Conservation (phyloP, 2,329 filamentous ascomycete genomes). For the Aspergillus floridensis region DNA sequence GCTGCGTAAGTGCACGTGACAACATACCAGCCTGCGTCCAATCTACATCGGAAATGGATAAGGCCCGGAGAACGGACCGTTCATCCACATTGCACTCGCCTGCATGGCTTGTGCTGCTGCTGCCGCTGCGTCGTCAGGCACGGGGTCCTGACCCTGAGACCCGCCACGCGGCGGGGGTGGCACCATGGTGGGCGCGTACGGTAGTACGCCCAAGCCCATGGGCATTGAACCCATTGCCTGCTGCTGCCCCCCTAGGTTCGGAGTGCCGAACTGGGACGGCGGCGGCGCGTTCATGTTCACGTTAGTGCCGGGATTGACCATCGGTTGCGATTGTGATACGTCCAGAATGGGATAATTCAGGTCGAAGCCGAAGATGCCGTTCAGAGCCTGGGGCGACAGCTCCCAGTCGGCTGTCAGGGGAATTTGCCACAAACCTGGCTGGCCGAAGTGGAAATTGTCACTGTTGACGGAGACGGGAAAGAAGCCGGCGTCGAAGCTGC, state of each 20-base stretch:
- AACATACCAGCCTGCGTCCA: neutral
- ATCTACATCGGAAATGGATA: neutral
- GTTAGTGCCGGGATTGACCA: neutral
- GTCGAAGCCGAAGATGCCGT: constrained; percentile 21
- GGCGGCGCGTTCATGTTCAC: neutral
- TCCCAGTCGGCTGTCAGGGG: constrained; percentile 90
- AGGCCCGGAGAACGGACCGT: constrained; percentile 2
- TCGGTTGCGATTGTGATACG: neutral
- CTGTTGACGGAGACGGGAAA: constrained; percentile 9
- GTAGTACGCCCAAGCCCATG: neutral
- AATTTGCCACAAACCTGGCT: constrained; percentile 76
- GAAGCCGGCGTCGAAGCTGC: neutral
- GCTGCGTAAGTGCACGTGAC: neutral
- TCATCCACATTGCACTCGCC: constrained; percentile 6
- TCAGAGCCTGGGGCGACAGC: constrained; percentile 26
- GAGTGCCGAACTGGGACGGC: neutral
- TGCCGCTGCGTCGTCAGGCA: neutral
- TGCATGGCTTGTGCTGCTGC: neutral
- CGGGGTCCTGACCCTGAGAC: neutral
- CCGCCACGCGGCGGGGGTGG: neutral
- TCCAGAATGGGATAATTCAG: constrained; percentile 6
- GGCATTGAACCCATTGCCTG: neutral
- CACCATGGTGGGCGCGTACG: neutral
- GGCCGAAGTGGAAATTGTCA: constrained; percentile 13
- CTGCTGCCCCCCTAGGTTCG: neutral